Evolutionary conservation across 2,329 filamentous ascomycete genomes (phyloP), one percentile per base, ranked within the genome.

Genomic region (Hysterium pulicare): DNA sequence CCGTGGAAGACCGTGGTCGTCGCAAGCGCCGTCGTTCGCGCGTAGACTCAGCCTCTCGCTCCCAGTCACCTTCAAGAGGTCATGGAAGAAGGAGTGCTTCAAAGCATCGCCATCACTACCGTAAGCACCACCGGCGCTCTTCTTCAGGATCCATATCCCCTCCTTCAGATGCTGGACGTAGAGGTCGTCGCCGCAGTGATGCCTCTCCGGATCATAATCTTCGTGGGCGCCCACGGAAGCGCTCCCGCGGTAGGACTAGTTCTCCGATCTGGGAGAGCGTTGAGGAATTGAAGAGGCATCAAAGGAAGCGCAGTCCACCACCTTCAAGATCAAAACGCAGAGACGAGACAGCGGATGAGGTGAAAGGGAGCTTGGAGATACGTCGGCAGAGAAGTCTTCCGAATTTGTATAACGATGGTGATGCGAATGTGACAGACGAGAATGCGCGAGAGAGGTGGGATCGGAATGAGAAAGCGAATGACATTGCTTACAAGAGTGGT

Each of bases 301-400:
- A 51, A 20, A 47, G 47, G 20, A 48, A 48, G 62, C 59, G 17
- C 42, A 54, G 33, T 43, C 57, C 5, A 8, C 46, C 48, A 19
- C 42, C n/a, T n/a, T n/a, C n/a, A n/a, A n/a, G n/a, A n/a, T n/a
- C n/a, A n/a, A n/a, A n/a, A n/a, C 19, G 21, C 7, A 13, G 32
- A 5, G 57, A 39, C 32, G 58, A 41, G 55, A 56, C 41, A 38
- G 48, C 17, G 50, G 33, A 28, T 5, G 22, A 16, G n/a, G 31
- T 15, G 21, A 33, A 39, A n/a, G 20, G 34, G 24, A 45, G 45
- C 21, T 15, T 38, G 34, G 30, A 23, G 15, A 10, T 43, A 6
- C 46, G 64, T 36, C 45, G 53, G 42, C 49, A 51, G 38, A 44
- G 62, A 21, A 67, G 62, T 45, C 43, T 66, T 19, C 64, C 63